phyloP scores from a whole-genome alignment of 371 early-diverging fungal species.

The Mortierella sp. region DNA sequence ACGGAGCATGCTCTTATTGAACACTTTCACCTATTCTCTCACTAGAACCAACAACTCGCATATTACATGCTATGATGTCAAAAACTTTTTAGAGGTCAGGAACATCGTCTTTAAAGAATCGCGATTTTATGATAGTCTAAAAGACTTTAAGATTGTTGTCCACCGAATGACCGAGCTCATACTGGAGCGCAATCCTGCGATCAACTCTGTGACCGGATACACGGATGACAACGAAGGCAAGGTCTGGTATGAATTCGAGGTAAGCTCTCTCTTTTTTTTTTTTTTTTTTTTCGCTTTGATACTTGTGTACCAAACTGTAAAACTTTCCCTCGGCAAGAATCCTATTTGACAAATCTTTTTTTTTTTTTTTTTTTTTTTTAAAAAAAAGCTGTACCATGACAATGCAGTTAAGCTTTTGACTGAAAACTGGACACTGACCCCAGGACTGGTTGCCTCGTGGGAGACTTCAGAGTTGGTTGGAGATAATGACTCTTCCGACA shows the following conservation, averaged over 20 bases:
- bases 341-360: not conserved
- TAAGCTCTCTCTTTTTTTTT: constrained; percentile 9
- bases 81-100: constrained; percentile 16
- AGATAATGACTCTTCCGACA: constrained; percentile 6
- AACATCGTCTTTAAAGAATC: constrained; percentile 29
- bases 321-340: not conserved
- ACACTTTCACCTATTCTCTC: too few species aligned
- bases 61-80: constrained; percentile 35
- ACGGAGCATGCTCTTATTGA: too few species aligned
- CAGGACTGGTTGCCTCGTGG: constrained; percentile 38
- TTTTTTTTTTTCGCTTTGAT: not conserved
- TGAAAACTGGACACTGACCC: constrained; percentile 24
- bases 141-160: constrained; percentile 14
- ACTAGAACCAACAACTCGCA: constrained; percentile 36
- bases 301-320: not conserved
- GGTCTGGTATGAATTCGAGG: constrained; percentile 45
- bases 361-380: not conserved
- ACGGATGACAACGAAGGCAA: constrained; percentile 11
- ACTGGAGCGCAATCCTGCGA: constrained; percentile 11
- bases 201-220: constrained; percentile 24
- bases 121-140: constrained; percentile 12
- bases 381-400: constrained; percentile 21
- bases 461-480: constrained; percentile 26
- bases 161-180: constrained; percentile 34
- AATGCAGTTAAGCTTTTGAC: constrained; percentile 1